phyloP scores from a whole-genome alignment of 331 rosid genomes.

The Pyrus hybrid region DNA sequence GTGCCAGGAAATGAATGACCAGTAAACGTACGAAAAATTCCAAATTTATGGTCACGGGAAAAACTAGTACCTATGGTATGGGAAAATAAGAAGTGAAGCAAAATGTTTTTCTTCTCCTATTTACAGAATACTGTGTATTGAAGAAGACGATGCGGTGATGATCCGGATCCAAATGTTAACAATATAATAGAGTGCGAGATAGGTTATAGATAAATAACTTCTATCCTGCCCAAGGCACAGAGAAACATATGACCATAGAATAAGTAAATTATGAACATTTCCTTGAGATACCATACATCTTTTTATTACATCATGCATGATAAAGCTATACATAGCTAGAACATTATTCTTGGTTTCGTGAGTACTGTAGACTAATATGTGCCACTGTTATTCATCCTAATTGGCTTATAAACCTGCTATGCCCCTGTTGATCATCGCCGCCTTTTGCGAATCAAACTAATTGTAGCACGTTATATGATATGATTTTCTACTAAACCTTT shows the following conservation, averaged over 20 bases:
- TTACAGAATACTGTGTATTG: neutral
- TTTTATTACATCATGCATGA: neutral
- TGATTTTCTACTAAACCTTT: neutral
- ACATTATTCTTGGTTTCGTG: neutral
- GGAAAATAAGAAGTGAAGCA: neutral
- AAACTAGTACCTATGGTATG: neutral
- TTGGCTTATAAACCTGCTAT: neutral
- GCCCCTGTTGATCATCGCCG: neutral
- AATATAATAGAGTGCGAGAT: neutral
- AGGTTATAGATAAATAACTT: neutral
- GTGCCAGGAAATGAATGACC: neutral
- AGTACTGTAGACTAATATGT: neutral
- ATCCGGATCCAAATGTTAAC: neutral
- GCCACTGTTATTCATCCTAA: neutral
- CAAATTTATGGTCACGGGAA: neutral
- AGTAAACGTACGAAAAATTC: neutral
- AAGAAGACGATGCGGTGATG: neutral
- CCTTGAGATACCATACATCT: neutral
- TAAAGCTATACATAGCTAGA: neutral
- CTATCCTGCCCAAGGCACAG: neutral
- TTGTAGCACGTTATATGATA: neutral
- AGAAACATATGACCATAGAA: neutral
- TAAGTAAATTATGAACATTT: neutral
- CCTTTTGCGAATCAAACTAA: neutral
- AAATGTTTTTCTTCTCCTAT: neutral